These are phyloP conservation scores for Candolleomyces aberdarensis DNA, from an alignment of 768 basidiomycete species.

Conservation along the genomic window DNA sequence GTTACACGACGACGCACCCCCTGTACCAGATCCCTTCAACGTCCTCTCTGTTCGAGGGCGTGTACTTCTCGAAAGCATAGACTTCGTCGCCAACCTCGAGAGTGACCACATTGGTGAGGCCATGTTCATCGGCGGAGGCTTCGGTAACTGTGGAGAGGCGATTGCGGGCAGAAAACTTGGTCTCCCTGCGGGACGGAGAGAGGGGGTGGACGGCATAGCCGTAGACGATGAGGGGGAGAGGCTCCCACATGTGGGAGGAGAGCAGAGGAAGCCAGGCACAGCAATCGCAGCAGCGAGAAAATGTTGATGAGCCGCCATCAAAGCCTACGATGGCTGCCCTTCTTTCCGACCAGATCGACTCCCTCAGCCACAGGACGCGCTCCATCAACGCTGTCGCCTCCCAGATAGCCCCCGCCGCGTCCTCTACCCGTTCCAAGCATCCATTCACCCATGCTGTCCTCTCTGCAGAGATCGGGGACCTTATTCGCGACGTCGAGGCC, in stretches of 20 bases:
- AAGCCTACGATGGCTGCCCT: constrained; percentile 40
- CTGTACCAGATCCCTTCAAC: constrained; percentile 87
- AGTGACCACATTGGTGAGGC: constrained; percentile 71
- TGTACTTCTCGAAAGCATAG: constrained; percentile 94
- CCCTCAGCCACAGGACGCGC: constrained; percentile 49
- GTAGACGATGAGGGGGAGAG: constrained; percentile 70
- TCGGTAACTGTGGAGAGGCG: constrained; percentile 63
- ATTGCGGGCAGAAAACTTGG: constrained; percentile 54
- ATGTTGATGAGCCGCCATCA: constrained; percentile 4
- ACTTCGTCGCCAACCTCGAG: constrained; percentile 96
- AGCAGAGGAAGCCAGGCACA: neutral
- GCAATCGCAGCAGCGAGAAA: constrained; percentile 8
- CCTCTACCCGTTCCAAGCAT: constrained; percentile 18
- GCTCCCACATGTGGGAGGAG: constrained; percentile 42
- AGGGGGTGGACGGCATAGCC: constrained; percentile 89
- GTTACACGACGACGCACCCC: constrained; percentile 59
- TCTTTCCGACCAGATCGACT: constrained; percentile 68
- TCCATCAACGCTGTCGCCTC: constrained; percentile 47
- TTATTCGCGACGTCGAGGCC: constrained; percentile 77
- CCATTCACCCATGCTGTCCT: constrained; percentile 70
- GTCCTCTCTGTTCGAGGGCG: constrained; percentile 61
- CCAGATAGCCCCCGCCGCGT: constrained; percentile 20
- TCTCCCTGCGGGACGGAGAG: constrained; percentile 70
- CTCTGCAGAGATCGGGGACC: constrained; percentile 58
- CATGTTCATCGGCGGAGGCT: constrained; percentile 57